phyloP scores from a whole-genome alignment of 2,329 filamentous ascomycete genomes.

The Neurospora crassa region DNA sequence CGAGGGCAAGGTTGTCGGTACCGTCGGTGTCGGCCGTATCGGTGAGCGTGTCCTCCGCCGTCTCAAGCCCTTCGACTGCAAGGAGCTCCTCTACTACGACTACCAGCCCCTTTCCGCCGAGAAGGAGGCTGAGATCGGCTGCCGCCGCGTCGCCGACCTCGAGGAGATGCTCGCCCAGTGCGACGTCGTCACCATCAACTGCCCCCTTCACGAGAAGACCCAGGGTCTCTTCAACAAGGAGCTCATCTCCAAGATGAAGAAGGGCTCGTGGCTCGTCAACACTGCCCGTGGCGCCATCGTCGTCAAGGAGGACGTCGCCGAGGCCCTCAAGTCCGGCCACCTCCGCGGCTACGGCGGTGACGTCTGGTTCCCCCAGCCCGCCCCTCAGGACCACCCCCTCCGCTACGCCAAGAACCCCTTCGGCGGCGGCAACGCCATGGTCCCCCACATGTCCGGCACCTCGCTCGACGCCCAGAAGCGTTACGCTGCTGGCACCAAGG shows the following conservation, averaged over 20 bases:
- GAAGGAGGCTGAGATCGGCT: constrained; percentile 91
- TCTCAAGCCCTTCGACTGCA: constrained; percentile 97
- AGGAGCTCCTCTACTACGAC: constrained; percentile 98
- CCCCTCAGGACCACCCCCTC: constrained; percentile 84
- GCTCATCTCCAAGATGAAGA: constrained; percentile 96
- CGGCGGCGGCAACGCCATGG: constrained; percentile 97
- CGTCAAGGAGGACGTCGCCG: constrained; percentile 97
- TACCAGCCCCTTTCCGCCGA: constrained; percentile 89
- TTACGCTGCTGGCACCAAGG: constrained; percentile 80
- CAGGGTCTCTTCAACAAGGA: constrained; percentile 97
- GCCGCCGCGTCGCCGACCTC: constrained; percentile 75
- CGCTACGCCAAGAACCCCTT: constrained; percentile 90
- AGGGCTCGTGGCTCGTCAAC: constrained; percentile 93
- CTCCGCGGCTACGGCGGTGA: constrained; percentile 82
- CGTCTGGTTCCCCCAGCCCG: constrained; percentile 97
- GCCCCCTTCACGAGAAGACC: constrained; percentile 97
- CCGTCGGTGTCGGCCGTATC: constrained; percentile 93
- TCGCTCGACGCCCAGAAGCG: constrained; percentile 96
- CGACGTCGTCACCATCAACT: constrained; percentile 98
- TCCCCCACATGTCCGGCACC: constrained; percentile 97
- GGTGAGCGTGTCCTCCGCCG: constrained; percentile 95
- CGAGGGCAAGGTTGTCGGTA: constrained; percentile 94
- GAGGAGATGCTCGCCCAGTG: constrained; percentile 93
- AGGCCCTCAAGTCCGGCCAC: constrained; percentile 83
- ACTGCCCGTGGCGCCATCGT: constrained; percentile 97